A percentile compares a stretch with the other conserved stretches of the same genome.
Conservation (phyloP, 1,284 basidiomycete species). For the Tilletiopsis washingtonensis region DNA sequence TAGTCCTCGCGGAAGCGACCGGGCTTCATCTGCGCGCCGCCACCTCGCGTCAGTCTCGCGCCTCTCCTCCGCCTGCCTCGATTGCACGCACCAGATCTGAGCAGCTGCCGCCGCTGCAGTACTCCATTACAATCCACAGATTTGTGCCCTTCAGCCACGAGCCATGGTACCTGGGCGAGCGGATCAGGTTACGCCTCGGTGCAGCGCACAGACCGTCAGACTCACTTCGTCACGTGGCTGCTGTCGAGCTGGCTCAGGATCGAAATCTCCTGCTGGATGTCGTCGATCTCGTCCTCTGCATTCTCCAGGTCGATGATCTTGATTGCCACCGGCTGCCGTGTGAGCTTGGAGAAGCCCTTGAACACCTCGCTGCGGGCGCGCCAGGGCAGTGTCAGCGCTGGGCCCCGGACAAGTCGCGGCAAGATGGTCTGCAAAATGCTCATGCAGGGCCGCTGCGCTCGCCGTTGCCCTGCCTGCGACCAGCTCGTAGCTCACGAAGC, state of each 20-base stretch:
- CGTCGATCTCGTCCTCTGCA: slow-evolving; percentile 98
- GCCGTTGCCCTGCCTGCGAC: too few relatives aligned
- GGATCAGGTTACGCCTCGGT: neutral
- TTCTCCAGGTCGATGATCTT: slow-evolving; percentile 99
- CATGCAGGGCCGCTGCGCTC: too few relatives aligned
- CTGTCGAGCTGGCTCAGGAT: slow-evolving; percentile 97
- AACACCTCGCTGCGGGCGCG: slow-evolving; percentile 41
- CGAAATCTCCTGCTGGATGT: slow-evolving; percentile 98
- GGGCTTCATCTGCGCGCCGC: slow-evolving; percentile 88
- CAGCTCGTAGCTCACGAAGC: too few relatives aligned
- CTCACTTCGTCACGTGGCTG: slow-evolving; percentile 78
- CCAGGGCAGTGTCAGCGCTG: too few relatives aligned
- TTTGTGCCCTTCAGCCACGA: slow-evolving; percentile 85
- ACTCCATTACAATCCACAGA: slow-evolving; percentile 99
- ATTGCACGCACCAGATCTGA: slow-evolving; percentile 50
- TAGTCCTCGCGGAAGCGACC: slow-evolving; percentile 96
- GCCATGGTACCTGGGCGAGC: slow-evolving; percentile 71
- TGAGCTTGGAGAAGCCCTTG: slow-evolving; percentile 36
- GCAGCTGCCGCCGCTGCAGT: slow-evolving; percentile 55
- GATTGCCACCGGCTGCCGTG: slow-evolving; percentile 54
- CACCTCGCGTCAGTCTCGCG: too few relatives aligned
- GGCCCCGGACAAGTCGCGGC: too few relatives aligned
- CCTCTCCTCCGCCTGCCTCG: neutral
- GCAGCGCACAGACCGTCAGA: slow-evolving; percentile 1
- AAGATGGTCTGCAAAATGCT: too few relatives aligned